Conservation (phyloP, 108 stramenopile species). For the Cyclotella kingstonii region DNA sequence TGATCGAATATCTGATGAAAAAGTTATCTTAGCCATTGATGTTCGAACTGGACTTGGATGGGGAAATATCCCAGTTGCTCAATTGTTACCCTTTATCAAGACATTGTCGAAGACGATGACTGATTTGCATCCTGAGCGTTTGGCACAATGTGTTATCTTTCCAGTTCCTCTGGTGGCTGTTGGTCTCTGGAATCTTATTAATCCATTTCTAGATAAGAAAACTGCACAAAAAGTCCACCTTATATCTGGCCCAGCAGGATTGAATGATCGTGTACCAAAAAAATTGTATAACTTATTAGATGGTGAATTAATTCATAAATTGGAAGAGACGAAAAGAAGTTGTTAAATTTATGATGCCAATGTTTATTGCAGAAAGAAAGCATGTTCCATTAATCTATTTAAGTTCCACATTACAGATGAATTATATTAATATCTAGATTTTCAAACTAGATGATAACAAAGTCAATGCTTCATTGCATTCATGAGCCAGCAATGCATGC, state of each 20-base stretch:
- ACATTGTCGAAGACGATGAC: slow-evolving; percentile 32
- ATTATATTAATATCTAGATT: background rate
- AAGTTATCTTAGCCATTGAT: slow-evolving; percentile 56
- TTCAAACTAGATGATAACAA: slow-evolving; percentile 2
- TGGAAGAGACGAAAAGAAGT: slow-evolving; percentile 29
- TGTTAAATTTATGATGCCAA: background rate
- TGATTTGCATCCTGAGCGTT: slow-evolving; percentile 49
- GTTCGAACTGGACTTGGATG: slow-evolving; percentile 66
- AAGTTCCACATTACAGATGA: background rate
- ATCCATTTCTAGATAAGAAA: slow-evolving; percentile 41
- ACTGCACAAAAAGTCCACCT: slow-evolving; percentile 41
- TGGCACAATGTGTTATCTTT: slow-evolving; percentile 49
- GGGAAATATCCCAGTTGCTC: slow-evolving; percentile 54
- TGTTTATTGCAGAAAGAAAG: background rate
- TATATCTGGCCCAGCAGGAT: slow-evolving; percentile 48
- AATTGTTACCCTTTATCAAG: slow-evolving; percentile 56
- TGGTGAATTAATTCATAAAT: slow-evolving; percentile 37
- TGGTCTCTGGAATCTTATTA: slow-evolving; percentile 55
- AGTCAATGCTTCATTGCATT: slow-evolving; percentile 25
- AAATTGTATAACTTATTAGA: slow-evolving; percentile 42
- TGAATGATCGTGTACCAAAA: slow-evolving; percentile 43
- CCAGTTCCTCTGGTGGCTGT: slow-evolving; percentile 55
- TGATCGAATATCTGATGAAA: slow-evolving; percentile 49
- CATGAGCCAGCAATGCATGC: slow-evolving; percentile 25
- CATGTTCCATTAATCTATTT: background rate